Percentiles rank a stretch among this genome's conserved stretches.
phyloP scores from a whole-genome alignment of 306 rosid genomes.

The Castanea crenata region DNA sequence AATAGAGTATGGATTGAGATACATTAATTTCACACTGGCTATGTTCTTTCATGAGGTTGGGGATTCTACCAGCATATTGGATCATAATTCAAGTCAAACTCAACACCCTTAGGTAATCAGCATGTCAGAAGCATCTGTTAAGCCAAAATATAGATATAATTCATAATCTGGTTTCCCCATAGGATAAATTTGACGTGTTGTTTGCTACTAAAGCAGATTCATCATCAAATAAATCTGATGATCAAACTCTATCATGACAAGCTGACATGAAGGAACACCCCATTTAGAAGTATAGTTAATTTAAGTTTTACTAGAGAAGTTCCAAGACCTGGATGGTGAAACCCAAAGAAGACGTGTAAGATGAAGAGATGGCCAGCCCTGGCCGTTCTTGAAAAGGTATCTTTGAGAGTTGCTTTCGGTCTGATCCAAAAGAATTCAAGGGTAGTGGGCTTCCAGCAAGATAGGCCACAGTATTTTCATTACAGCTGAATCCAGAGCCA shows the following conservation, averaged over 20 bases:
- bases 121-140: no score
- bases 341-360: constrained; percentile 28
- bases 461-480: constrained; percentile 39
- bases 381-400: constrained; percentile 33
- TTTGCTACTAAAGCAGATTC: no score
- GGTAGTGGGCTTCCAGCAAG: constrained; percentile 33
- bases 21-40: background rate
- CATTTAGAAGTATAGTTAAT: background rate
- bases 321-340: constrained; percentile 33
- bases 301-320: background rate
- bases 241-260: no score
- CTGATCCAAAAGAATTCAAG: constrained; percentile 19
- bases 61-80: no score
- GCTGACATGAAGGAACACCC: no score
- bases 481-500: constrained; percentile 44
- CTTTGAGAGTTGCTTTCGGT: constrained; percentile 23
- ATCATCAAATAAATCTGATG: no score
- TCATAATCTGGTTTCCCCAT: no score
- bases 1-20: background rate
- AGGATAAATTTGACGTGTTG: no score
- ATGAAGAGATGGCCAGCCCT: constrained; percentile 36
- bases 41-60: no score
- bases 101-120: no score
- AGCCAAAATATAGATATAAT: no score
- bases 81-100: no score